phyloP scores from a whole-genome alignment of 2,329 filamentous ascomycete genomes.

The Neopestalotiopsis rosae region DNA sequence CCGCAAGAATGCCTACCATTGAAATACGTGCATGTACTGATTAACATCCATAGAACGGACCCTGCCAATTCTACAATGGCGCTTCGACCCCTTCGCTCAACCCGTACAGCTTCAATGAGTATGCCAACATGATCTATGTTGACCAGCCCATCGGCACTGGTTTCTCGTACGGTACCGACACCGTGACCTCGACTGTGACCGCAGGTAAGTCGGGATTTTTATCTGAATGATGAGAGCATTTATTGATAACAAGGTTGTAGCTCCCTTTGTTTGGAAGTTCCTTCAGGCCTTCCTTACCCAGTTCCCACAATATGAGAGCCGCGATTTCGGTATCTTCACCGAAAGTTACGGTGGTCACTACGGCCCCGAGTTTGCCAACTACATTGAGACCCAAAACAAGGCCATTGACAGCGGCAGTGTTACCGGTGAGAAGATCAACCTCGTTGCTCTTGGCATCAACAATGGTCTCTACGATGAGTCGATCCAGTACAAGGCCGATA shows the following conservation, averaged over 20 bases:
- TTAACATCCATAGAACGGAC: constrained; percentile 37
- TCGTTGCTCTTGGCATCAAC: constrained; percentile 39
- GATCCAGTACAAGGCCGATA: constrained; percentile 32
- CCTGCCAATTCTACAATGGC: constrained; percentile 47
- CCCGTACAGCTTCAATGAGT: constrained; percentile 47
- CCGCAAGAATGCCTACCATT: not conserved
- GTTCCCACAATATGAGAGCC: constrained; percentile 66
- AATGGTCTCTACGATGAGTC: constrained; percentile 36
- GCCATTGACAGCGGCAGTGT: constrained; percentile 49
- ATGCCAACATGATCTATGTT: constrained; percentile 48
- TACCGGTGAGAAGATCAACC: constrained; percentile 35
- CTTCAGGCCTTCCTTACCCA: constrained; percentile 66
- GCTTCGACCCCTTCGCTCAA: constrained; percentile 45
- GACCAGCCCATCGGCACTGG: constrained; percentile 44
- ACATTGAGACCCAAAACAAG: constrained; percentile 63
- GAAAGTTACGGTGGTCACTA: constrained; percentile 65
- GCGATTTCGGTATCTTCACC: constrained; percentile 60
- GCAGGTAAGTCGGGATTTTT: constrained; percentile 32
- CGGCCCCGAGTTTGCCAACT: constrained; percentile 59
- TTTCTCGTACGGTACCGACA: constrained; percentile 45
- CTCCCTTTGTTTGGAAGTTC: constrained; percentile 60
- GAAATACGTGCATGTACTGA: not conserved
- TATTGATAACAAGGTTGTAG: constrained; percentile 21
- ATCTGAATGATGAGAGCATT: not conserved
- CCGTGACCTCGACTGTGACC: constrained; percentile 46